Conservation (phyloP, 2,329 filamentous ascomycete species). For the Neofusicoccum cordaticola region DNA sequence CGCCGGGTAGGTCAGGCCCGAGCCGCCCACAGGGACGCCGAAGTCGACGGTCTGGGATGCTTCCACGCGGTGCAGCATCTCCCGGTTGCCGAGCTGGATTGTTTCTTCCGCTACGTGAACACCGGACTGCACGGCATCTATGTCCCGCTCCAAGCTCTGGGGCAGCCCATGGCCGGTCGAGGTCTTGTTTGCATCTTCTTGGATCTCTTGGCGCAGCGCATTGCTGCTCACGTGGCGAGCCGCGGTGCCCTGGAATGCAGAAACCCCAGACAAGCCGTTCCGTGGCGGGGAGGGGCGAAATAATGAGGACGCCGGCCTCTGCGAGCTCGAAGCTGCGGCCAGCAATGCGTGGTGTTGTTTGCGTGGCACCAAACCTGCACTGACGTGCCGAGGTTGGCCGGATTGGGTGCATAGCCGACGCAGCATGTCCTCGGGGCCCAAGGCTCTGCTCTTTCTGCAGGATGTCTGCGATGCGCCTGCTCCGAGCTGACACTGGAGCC, state of each 20-base stretch:
- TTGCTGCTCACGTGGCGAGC: neutral
- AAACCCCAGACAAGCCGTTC: neutral
- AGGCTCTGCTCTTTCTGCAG: neutral
- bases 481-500: neutral
- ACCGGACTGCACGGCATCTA: neutral
- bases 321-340: neutral
- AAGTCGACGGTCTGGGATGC: neutral
- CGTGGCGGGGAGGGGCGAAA: neutral
- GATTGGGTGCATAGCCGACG: slow-evolving; percentile 3
- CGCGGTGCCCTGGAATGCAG: neutral
- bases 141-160: neutral
- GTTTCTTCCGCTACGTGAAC: neutral
- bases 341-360: neutral
- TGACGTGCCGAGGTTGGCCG: neutral
- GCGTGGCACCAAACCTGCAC: neutral
- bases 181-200: slow-evolving; percentile 1
- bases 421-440: neutral
- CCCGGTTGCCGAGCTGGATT: neutral
- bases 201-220: neutral
- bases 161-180: neutral
- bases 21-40: neutral
- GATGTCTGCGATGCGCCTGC: neutral
- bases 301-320: neutral
- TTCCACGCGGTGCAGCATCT: neutral
- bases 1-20: neutral